Conservation (phyloP, 1,284 basidiomycete genomes). For the Irpex rosettiformis region DNA sequence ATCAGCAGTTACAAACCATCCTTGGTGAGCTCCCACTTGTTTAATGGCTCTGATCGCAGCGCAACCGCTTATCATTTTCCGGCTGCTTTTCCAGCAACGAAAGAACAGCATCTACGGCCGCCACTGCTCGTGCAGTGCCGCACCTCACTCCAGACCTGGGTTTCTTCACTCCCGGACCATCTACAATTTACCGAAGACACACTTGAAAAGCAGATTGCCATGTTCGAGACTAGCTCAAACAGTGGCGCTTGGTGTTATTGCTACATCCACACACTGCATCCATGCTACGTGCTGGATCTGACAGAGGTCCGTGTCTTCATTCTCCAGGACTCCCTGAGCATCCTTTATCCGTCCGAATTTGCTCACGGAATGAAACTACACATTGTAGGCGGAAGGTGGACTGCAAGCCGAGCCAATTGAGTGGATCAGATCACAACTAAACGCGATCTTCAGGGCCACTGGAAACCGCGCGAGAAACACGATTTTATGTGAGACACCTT, state of each 20-base stretch:
- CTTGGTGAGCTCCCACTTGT: constrained; percentile 23
- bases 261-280: constrained; percentile 66
- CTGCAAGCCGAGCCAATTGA: constrained; percentile 30
- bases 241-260: constrained; percentile 76
- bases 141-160: constrained; percentile 52
- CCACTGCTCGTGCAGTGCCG: constrained; percentile 35
- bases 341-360: constrained; percentile 5
- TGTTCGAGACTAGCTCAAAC: constrained; percentile 75
- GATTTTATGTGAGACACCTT: constrained; percentile 53
- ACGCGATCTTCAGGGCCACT: constrained; percentile 55
- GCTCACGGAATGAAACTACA: constrained; percentile 7
- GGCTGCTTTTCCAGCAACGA: too few species aligned
- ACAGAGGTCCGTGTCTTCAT: constrained; percentile 45
- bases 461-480: constrained; percentile 66
- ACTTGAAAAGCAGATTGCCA: constrained; percentile 61
- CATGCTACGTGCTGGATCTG: constrained; percentile 61
- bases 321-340: neutral
- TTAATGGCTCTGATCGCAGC: too few species aligned
- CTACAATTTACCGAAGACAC: constrained; percentile 66
- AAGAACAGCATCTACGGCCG: constrained; percentile 20
- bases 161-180: constrained; percentile 57
- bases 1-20: constrained; percentile 47
- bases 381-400: constrained; percentile 26
- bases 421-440: constrained; percentile 56
- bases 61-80: too few species aligned